Evolutionary conservation across 1,284 basidiomycete genomes (phyloP), one percentile per base, ranked within the genome.

Genomic region (Apiotrichum gamsii): DNA sequence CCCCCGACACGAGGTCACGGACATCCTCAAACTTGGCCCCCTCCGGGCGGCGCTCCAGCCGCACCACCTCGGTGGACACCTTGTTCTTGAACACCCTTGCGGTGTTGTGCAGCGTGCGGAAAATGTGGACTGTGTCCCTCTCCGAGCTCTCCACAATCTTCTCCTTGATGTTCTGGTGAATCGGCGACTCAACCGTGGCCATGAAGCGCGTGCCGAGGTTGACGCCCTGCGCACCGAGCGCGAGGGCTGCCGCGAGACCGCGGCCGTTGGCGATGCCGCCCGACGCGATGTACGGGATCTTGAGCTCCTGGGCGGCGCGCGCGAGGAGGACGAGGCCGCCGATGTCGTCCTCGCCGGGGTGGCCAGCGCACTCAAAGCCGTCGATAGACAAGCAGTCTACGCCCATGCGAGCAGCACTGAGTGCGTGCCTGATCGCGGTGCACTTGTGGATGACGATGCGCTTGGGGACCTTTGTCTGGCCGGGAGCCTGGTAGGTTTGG

Each of bases 261-360:
- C 85, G 81, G 3, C 80, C 82, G 70, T 90, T 84, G 16, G 83
- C 87, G 56, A 90, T 77, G 16, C 87, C 90, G 21, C 90, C 90
- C 3, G 88, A 93, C 1, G 91, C 88, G 56, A 96, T 82, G 69
- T 83, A 96, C 5, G 91, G 91, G 38, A 87, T 77, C 44, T 82
- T 81, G 49, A 95, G 75, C 61, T 93, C 87, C 62, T 88, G 81
- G 2, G 85, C 86, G 1, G 93, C 90, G 44, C 90, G 80, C 3
- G 91, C 91, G 40, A 93, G 77, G 85, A 96, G 73, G 5, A 95
- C 84, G n/a, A 96, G 65, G 5, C 87, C 88, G 10, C 88, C 88
- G 29, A 95, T 87, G 68, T 96, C 93, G 47, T 95, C 87, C 66
- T 96, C 93, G 52, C 91, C 91, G 5, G 90, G 91, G 69, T 95